Conservation (phyloP, 306 rosid species). For the Trichosanthes cucumerina region DNA sequence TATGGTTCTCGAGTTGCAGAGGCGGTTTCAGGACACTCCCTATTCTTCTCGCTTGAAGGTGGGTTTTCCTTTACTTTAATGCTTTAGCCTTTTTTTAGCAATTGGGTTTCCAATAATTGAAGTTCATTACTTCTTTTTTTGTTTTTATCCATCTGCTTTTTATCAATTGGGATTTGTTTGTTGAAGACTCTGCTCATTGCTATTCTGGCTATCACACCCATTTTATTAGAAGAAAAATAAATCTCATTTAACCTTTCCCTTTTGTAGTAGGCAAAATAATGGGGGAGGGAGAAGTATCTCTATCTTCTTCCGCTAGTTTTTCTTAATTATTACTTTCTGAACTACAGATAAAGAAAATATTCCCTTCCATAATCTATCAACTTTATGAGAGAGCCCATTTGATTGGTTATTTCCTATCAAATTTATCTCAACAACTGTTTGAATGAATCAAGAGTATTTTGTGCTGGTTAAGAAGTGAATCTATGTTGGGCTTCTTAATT, state of each 20-base stretch:
- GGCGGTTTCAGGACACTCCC: conserved; percentile 73
- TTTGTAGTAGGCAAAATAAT: neutral
- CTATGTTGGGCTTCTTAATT: neutral
- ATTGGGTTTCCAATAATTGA: neutral
- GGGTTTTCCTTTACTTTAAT: neutral
- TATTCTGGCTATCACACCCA: no score
- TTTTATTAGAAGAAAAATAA: no score
- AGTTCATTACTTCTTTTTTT: neutral
- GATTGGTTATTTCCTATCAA: neutral
- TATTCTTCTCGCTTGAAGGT: conserved; percentile 59
- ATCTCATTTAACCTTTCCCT: neutral
- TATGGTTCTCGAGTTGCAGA: conserved; percentile 80
- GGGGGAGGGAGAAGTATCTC: neutral
- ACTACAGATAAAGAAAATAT: neutral
- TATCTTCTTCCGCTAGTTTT: no score
- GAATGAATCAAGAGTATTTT: neutral
- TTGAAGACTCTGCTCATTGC: neutral
- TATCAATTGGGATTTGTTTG: neutral
- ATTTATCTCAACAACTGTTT: neutral
- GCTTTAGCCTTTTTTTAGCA: neutral
- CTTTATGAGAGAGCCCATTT: neutral
- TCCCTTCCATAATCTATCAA: neutral
- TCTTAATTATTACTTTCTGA: no score
- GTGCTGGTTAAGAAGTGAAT: neutral
- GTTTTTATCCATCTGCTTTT: neutral